Percentiles rank a stretch among this genome's conserved stretches.
Evolutionary conservation across 306 rosid species (phyloP).

Genomic region (Ammopiptanthus mongolicus): DNA sequence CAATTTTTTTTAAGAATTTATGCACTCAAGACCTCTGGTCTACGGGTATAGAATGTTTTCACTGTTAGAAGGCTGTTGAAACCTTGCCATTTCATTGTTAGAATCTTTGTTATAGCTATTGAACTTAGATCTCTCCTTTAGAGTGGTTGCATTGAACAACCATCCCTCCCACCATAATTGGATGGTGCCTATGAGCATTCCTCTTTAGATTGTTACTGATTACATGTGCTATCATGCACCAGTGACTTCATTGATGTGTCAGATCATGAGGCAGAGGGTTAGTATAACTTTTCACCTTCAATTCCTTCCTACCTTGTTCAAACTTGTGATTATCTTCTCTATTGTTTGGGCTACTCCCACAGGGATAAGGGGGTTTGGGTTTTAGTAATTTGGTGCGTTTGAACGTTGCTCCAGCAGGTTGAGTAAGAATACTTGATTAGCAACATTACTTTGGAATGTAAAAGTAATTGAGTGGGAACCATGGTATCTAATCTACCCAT

Average conservation of each 20-base stretch:
- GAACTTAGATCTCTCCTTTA: background rate
- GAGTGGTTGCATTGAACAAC: background rate
- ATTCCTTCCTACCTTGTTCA: background rate
- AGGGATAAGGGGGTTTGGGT: background rate
- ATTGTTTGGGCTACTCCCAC: background rate
- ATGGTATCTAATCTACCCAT: slow-evolving; percentile 11
- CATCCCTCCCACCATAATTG: background rate
- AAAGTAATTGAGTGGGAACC: slow-evolving; percentile 8
- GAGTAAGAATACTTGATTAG: background rate
- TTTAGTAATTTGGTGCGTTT: background rate
- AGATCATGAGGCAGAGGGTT: background rate
- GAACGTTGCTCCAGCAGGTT: background rate
- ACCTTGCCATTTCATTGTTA: background rate
- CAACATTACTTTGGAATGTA: background rate
- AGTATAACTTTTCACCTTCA: background rate
- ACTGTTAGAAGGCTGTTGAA: background rate
- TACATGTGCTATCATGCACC: background rate
- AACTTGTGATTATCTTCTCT: background rate
- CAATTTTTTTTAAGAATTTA: background rate
- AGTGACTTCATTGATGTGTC: background rate
- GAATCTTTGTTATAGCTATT: slow-evolving; percentile 1
- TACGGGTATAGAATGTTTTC: background rate
- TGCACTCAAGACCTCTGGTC: background rate
- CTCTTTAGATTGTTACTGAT: background rate
- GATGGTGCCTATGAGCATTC: background rate